Conservation (phyloP, 1,139 yeast species). For the Zygoascus sp. region DNA sequence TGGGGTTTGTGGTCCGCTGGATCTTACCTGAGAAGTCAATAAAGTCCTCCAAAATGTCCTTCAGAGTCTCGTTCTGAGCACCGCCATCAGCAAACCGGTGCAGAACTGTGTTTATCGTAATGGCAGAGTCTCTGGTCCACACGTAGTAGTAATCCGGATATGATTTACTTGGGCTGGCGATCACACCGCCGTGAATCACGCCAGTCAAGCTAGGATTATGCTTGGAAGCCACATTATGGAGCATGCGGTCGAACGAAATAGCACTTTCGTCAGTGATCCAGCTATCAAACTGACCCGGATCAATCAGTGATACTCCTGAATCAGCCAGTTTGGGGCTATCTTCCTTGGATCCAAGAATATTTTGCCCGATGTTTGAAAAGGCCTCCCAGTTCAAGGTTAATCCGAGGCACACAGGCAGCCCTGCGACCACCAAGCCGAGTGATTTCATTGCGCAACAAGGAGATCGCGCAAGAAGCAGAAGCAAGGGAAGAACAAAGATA, state of each 20-base stretch:
- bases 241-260: slow-evolving; percentile 50
- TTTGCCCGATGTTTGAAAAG: neutral
- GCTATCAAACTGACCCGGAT: slow-evolving; percentile 42
- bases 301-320: slow-evolving; percentile 24
- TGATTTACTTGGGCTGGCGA: slow-evolving; percentile 73
- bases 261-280: slow-evolving; percentile 56
- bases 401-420: slow-evolving; percentile 2
- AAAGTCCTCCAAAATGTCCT: slow-evolving; percentile 50
- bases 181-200: slow-evolving; percentile 63
- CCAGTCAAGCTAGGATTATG: slow-evolving; percentile 31
- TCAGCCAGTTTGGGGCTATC: neutral
- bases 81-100: slow-evolving; percentile 36
- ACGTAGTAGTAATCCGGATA: slow-evolving; percentile 80
- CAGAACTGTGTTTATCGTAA: slow-evolving; percentile 65
- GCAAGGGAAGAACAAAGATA: too few species aligned
- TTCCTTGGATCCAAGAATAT: neutral
- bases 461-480: too few species aligned
- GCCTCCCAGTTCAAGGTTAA: neutral
- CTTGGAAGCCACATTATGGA: slow-evolving; percentile 61
- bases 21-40: slow-evolving; percentile 52
- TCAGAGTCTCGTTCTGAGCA: slow-evolving; percentile 32
- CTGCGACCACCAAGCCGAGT: neutral
- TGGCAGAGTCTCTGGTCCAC: slow-evolving; percentile 89
- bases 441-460: too few species aligned
- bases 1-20: slow-evolving; percentile 63